Base-by-base conservation (phyloP, 805 yeast genomes). In the Candida pseudofarinosa region DNA sequence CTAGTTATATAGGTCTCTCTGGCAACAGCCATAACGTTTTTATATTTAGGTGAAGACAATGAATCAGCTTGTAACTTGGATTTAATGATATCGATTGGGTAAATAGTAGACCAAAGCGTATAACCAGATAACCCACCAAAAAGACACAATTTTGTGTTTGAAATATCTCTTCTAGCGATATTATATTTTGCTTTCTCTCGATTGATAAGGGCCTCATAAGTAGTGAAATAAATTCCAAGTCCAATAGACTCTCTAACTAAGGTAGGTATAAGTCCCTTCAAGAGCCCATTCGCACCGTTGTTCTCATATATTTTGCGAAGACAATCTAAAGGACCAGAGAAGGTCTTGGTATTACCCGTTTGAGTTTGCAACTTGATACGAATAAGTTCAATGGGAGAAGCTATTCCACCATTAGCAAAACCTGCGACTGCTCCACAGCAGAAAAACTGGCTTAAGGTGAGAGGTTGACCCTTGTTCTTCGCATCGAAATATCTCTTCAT, bases 281-380 rank as follows among this genome's bases (percentile, higher is more conserved):
- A 87, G 7, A 93, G 60, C 4, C 88, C 88, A 6, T 57, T 51
- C 3, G 77, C 43, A 0, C 95, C 95, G 33, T 76, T 70, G 4
- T 70, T 59, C 1, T 64, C 53, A 49, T 73, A 69, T 32, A 93
- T 62, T 56, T 84, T 79, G 46, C 64, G 73, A 43, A 84, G 71
- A 49, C 87, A 80, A 54, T 83, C 91, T 12, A 83, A 51, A 4
- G 96, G 96, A 1, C 97, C 97, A 33, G 71, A 59, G 46, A 79
- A 83, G 30, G 58, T 57, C 49, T 71, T 72, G n/a, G 70, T 70
- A 5, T 67, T 51, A 0, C 73, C 69, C 7, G 87, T 83, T 62
- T 88, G 95, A 2, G 96, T 88, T 65, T 93, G 99, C 49, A 95
- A 75, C 52, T 97, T 77, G 53, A 93, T 90, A 70, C 99, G 83